Base-by-base conservation (phyloP, 179 eudicot genomes). In the Spinacia oleracea region DNA sequence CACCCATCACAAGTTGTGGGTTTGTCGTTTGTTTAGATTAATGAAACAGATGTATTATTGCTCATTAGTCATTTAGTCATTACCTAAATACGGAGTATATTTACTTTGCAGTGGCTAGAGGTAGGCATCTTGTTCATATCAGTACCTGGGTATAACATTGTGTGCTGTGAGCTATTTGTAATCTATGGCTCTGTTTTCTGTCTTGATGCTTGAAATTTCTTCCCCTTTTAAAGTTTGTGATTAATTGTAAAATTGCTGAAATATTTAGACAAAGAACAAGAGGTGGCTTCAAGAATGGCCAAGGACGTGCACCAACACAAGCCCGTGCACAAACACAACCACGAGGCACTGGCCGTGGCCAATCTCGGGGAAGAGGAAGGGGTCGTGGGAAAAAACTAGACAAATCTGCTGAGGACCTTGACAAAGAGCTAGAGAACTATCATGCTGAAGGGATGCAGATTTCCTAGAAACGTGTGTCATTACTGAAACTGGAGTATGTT, bases 391-490 rank as follows among this genome's bases (percentile, higher is more conserved):
- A 87, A 85, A 83, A 80, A 50, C 78, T 69, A 7, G 89, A 86
- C 43, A 89, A 89, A 82, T 91, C 97, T 7, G 96, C 96, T 6
- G 94, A 89, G 79, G 90, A 93, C 16, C 96, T 96, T 66, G 99
- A 96, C 84, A 93, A 93, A 85, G 99, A 96, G 68, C 80, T 96
- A 60, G 98, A 96, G 70, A 88, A 18, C 27, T 96, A 96, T 78
- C 99, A 96, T 76, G 86, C 97, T 45, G 91, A 88, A 70, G 91
- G 91, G 43, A 96, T 96, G 99, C 89, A 93, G 73, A 84, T 84
- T 45, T 91, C 83, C 0, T 83, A 83, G 75, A 48, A 38, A 43
- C 56, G 48, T 64, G 20, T 14, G 59, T 40, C 32, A 23, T 7
- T 31, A 60, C 65, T 51, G 31, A 7, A 35, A 23, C 5, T 73